These are phyloP conservation scores for Monosporozyma aquatica DNA, from an alignment of 805 yeast genomes.

Conservation along the genomic window DNA sequence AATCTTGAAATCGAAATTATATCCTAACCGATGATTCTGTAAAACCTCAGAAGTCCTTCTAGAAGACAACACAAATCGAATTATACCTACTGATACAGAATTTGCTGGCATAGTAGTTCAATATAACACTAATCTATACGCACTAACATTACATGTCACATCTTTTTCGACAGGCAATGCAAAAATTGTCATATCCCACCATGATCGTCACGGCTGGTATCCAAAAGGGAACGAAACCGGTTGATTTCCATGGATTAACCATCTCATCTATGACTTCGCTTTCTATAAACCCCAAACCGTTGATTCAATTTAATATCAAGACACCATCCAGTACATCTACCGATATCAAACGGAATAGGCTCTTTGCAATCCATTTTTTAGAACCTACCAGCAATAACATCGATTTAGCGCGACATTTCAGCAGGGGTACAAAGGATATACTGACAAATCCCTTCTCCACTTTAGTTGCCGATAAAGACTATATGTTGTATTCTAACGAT, in stretches of 20 bases:
- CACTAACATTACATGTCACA: conserved; percentile 3
- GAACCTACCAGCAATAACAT: conserved; percentile 51
- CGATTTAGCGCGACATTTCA: conserved; percentile 55
- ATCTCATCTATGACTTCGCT: conserved; percentile 79
- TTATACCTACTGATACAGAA: no score
- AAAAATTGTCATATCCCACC: conserved; percentile 42
- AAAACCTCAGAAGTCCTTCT: no score
- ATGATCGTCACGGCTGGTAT: conserved; percentile 51
- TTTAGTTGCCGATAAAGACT: conserved; percentile 29
- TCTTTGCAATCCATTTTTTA: conserved; percentile 68
- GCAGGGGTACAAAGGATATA: conserved; percentile 35
- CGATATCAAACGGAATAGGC: conserved; percentile 45
- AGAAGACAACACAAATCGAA: no score
- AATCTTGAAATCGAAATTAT: no score
- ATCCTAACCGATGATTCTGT: no score
- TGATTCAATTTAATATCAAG: conserved; percentile 79
- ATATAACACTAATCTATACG: no score
- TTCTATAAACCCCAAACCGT: conserved; percentile 66
- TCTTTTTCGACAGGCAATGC: conserved; percentile 27
- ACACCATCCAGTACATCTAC: conserved; percentile 75
- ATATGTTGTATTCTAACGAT: conserved; percentile 9
- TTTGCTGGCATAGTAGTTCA: no score
- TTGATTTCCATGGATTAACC: conserved; percentile 53
- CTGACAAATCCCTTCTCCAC: conserved; percentile 46
- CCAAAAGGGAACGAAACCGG: conserved; percentile 14